These are phyloP conservation scores for Venturia effusa DNA, from an alignment of 2,329 filamentous ascomycete genomes.

Conservation along the genomic window DNA sequence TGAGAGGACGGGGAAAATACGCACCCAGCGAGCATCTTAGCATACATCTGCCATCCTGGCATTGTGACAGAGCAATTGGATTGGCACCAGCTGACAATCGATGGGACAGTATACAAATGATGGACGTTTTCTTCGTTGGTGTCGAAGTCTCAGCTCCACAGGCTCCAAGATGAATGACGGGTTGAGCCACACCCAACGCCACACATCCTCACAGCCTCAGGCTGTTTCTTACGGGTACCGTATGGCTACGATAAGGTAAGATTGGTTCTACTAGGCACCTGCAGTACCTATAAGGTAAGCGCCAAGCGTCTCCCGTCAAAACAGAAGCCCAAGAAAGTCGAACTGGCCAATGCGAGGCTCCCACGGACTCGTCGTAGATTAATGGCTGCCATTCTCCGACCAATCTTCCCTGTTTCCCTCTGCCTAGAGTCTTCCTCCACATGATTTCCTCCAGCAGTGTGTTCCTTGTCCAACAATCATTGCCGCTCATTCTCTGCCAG, in stretches of 20 bases:
- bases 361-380: background rate
- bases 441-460: background rate
- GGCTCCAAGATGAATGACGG: background rate
- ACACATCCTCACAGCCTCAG: too few species aligned
- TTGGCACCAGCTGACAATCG: background rate
- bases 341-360: background rate
- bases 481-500: background rate
- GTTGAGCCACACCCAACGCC: background rate
- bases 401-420: background rate
- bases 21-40: slow-evolving; percentile 5
- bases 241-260: too few species aligned
- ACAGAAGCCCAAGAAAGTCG: too few species aligned
- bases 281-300: too few species aligned
- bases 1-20: background rate
- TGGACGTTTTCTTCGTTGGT: background rate
- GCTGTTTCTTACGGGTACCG: too few species aligned
- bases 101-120: background rate
- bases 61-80: background rate
- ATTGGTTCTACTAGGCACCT: too few species aligned
- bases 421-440: background rate
- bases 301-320: too few species aligned
- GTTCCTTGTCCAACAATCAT: background rate
- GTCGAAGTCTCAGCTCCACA: background rate
- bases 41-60: background rate
- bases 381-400: background rate